Evolutionary conservation across 345 rosid species (phyloP).

Genomic region (Nasturtium officinale): DNA sequence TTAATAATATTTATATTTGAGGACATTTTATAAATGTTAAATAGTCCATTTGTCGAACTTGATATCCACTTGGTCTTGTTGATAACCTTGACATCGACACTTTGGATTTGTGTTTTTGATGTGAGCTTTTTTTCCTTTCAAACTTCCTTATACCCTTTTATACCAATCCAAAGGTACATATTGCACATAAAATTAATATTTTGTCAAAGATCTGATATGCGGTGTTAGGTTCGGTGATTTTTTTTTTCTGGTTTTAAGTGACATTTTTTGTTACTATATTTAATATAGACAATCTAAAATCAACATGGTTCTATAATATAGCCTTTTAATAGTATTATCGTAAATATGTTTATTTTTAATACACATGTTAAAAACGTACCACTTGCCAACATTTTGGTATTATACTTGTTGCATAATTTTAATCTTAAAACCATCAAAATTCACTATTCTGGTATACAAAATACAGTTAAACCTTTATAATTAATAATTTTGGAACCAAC

Average conservation of each 20-base stretch:
- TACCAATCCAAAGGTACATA: neutral
- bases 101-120: neutral
- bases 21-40: neutral
- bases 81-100: slow-evolving; percentile 24
- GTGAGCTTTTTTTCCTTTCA: neutral
- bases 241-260: no score
- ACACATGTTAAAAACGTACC: neutral
- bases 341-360: neutral
- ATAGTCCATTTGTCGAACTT: slow-evolving; percentile 29
- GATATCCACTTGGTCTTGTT: slow-evolving; percentile 34
- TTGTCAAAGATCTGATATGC: neutral
- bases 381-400: neutral
- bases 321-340: neutral
- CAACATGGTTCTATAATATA: neutral
- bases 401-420: no score
- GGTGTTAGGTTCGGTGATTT: no score
- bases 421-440: neutral
- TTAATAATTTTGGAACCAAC: no score
- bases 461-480: no score
- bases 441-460: neutral
- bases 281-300: neutral
- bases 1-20: neutral
- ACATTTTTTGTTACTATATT: no score
- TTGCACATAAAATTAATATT: neutral
- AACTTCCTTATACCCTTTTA: neutral